phyloP scores from a whole-genome alignment of 306 rosid genomes.

The Inga laurina region DNA sequence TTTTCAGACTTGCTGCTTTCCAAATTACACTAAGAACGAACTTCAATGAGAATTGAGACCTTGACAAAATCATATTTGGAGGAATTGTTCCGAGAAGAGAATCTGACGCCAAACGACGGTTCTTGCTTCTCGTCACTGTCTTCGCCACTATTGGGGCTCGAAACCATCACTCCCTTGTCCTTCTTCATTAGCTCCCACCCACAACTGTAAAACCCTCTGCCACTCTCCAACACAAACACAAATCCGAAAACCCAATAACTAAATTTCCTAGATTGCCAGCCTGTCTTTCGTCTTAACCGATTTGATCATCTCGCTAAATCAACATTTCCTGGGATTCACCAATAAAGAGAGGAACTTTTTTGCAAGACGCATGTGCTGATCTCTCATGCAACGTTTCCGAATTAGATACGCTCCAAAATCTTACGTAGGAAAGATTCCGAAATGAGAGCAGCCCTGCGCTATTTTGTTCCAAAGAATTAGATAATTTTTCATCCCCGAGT shows the following conservation, averaged over 20 bases:
- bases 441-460: not conserved
- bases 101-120: constrained; percentile 47
- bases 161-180: constrained; percentile 32
- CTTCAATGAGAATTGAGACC: constrained; percentile 37
- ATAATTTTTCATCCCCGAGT: too few relatives aligned
- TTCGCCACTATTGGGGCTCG: constrained; percentile 45
- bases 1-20: not conserved
- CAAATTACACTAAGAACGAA: not conserved
- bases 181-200: constrained; percentile 38
- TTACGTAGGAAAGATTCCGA: not conserved
- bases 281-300: not conserved
- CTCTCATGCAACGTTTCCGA: not conserved
- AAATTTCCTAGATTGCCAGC: not conserved
- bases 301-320: not conserved
- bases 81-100: constrained; percentile 76
- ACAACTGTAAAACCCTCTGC: not conserved
- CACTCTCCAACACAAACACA: not conserved
- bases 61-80: constrained; percentile 97
- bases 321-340: not conserved
- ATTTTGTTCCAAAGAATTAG: too few relatives aligned
- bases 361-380: not conserved
- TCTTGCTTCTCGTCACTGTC: constrained; percentile 45
- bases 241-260: not conserved
- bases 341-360: not conserved
- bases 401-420: not conserved